A percentile compares a stretch with the other conserved stretches of the same genome.
Conservation (phyloP, 2,329 filamentous ascomycete genomes). For the Onygenales sp. region DNA sequence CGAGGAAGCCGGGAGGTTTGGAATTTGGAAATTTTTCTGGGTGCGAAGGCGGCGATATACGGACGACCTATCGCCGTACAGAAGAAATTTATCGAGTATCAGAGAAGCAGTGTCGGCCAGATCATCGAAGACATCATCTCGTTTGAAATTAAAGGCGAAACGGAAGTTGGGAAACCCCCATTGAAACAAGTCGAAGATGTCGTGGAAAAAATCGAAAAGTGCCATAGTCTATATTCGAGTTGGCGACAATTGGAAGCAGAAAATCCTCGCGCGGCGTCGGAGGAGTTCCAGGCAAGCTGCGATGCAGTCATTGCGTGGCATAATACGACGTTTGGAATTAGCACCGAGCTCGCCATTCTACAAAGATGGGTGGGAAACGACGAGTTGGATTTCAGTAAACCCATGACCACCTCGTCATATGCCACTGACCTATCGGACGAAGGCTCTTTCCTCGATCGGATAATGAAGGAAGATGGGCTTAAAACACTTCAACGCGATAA, state of each 20-base stretch:
- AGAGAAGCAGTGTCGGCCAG: slow-evolving; percentile 61
- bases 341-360: slow-evolving; percentile 81
- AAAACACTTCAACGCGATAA: slow-evolving; percentile 71
- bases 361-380: slow-evolving; percentile 97
- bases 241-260: slow-evolving; percentile 62
- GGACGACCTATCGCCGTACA: slow-evolving; percentile 79
- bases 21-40: slow-evolving; percentile 73
- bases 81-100: slow-evolving; percentile 78
- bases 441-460: slow-evolving; percentile 83
- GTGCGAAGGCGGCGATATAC: slow-evolving; percentile 71
- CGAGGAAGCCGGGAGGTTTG: slow-evolving; percentile 61
- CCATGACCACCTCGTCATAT: slow-evolving; percentile 57
- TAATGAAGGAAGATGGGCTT: slow-evolving; percentile 91
- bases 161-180: slow-evolving; percentile 79
- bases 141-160: slow-evolving; percentile 89
- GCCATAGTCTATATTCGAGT: slow-evolving; percentile 77
- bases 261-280: slow-evolving; percentile 67
- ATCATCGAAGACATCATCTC: slow-evolving; percentile 79
- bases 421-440: slow-evolving; percentile 75
- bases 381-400: slow-evolving; percentile 79
- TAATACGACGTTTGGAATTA: slow-evolving; percentile 94
- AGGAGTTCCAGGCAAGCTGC: slow-evolving; percentile 69
- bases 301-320: slow-evolving; percentile 91
- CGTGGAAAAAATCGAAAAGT: slow-evolving; percentile 81
- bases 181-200: slow-evolving; percentile 83